phyloP scores from a whole-genome alignment of 2,329 filamentous ascomycete species.

The Claviceps monticola region DNA sequence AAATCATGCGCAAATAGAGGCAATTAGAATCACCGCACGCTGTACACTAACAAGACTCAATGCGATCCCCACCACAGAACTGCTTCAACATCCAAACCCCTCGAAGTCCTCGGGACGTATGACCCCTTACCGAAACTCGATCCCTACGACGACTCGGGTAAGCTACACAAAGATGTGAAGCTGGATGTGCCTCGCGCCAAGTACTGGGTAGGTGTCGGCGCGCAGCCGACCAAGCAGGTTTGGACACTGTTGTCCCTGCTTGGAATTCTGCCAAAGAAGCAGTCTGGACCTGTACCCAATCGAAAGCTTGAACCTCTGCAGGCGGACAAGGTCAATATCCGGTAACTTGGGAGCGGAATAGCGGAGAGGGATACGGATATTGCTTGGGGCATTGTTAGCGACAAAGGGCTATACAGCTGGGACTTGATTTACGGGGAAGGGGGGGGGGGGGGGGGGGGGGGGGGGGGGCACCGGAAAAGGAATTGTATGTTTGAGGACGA shows the following conservation, averaged over 20 bases:
- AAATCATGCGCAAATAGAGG: not conserved
- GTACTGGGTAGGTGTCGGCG: conserved; percentile 96
- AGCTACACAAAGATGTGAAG: conserved; percentile 80
- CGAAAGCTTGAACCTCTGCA: conserved; percentile 14
- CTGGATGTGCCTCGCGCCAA: conserved; percentile 68
- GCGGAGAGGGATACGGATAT: too few species aligned
- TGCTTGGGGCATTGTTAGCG: not conserved
- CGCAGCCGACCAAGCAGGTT: conserved; percentile 80
- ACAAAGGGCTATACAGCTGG: not conserved
- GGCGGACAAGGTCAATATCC: conserved; percentile 16
- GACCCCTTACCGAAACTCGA: conserved; percentile 52
- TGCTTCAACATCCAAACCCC: conserved; percentile 72
- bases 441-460: too few species aligned
- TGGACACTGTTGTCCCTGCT: conserved; percentile 82
- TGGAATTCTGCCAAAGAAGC: conserved; percentile 24
- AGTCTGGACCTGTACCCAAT: conserved; percentile 19
- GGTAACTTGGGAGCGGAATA: conserved; percentile 5
- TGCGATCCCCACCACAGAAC: conserved; percentile 38
- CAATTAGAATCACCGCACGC: not conserved
- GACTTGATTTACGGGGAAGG: not conserved
- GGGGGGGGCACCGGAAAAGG: not conserved
- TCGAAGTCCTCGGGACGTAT: conserved; percentile 83
- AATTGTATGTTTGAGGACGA: not conserved
- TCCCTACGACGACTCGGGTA: conserved; percentile 46
- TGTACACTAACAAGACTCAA: not conserved